Base-by-base conservation (phyloP, 768 basidiomycete species). In the Rhodotorula babjevae region DNA sequence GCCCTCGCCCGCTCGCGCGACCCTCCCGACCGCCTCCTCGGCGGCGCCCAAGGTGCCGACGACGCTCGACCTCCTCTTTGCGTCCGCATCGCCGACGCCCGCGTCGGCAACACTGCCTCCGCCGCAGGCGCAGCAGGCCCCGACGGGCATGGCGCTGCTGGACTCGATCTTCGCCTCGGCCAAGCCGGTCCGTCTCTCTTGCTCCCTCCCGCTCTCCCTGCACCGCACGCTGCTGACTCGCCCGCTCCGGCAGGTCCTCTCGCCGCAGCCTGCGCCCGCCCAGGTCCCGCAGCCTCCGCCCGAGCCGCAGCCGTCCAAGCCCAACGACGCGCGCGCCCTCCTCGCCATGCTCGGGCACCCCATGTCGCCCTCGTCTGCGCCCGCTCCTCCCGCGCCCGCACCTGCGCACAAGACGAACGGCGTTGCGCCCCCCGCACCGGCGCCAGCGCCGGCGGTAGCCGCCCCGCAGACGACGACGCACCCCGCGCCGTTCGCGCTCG, bases 151-250 rank as follows among this genome's bases (percentile, higher is more conserved):
- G 65, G 65, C 60, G 10, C 33, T 74, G 4, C 53, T 74, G 27
- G 66, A 71, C 27, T 70, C 73, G 23, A 74, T 74, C 42, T 74
- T 74, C 36, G 68, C 63, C 4, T 56, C 50, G 11, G 72, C 64
- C 9, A 47, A 33, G 15, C 16, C 31, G 33, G 56, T 57, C 8
- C 19, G 56, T 36, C 10, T 10, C 14, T 6, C 53, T 5, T 29
- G 16, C 12, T 15, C n/a, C n/a, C 53, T 14, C n/a, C 3, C 42
- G 9, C 36, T 7, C 0, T 11, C 36, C 19, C 25, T 15, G n/a
- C n/a, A n/a, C n/a, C n/a, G n/a, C n/a, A n/a, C n/a, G n/a, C n/a
- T 0, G 27, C 42, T 60, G 40, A 60, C 23, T 23, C 12, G 25
- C 14, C 10, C 25, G 4, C 11, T 25, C 0, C 21, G 1, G 12